A percentile compares a stretch with the other conserved stretches of the same genome.
These are phyloP conservation scores for Amanita pseudoporphyria DNA, from an alignment of 768 basidiomycete genomes.

Conservation along the genomic window DNA sequence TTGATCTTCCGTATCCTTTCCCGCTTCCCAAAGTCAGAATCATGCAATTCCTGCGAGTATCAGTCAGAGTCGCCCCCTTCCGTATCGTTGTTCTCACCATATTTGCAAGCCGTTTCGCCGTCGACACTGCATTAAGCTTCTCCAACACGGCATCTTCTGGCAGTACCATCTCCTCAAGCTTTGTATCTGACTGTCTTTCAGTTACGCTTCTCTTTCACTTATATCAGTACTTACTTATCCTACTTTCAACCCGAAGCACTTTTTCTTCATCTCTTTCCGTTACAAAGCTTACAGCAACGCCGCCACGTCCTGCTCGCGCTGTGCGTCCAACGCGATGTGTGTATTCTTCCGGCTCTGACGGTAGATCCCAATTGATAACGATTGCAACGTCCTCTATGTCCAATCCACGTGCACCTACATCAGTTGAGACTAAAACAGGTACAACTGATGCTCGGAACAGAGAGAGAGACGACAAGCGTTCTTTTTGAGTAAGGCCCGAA, in stretches of 20 bases:
- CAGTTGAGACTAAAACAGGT: conserved; percentile 88
- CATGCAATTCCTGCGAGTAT: conserved; percentile 62
- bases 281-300: conserved; percentile 88
- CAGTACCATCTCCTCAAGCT: conserved; percentile 63
- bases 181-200: conserved; percentile 42
- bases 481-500: conserved; percentile 87
- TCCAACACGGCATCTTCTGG: conserved; percentile 79
- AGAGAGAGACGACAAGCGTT: conserved; percentile 75
- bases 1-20: conserved; percentile 79
- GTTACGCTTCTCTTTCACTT: background rate
- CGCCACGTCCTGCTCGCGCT: conserved; percentile 82
- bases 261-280: conserved; percentile 88
- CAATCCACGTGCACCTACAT: conserved; percentile 90
- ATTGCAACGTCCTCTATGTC: conserved; percentile 96
- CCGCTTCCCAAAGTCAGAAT: conserved; percentile 81
- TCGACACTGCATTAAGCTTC: conserved; percentile 80
- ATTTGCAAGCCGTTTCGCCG: conserved; percentile 85
- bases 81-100: conserved; percentile 56
- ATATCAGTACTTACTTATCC: conserved; percentile 57
- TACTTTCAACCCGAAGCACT: conserved; percentile 72
- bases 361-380: conserved; percentile 97
- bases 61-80: background rate
- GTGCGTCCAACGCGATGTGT: conserved; percentile 94
- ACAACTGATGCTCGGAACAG: conserved; percentile 81
- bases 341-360: conserved; percentile 85